Base-by-base conservation (phyloP, 2,329 filamentous ascomycete species). In the Pseudonectria buxi region DNA sequence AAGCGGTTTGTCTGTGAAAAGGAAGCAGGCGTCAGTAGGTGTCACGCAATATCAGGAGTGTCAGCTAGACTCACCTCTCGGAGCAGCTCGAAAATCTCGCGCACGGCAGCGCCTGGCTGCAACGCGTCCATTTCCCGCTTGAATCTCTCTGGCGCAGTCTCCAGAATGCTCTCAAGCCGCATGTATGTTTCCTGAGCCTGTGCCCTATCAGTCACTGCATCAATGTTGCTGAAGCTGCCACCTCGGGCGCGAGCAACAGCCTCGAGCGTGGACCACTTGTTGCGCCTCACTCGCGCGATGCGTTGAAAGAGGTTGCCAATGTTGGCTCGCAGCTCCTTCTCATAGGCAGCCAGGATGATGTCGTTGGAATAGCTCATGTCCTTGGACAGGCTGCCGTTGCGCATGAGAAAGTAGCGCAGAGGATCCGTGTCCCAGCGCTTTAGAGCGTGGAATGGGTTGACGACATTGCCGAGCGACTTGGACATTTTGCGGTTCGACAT, bases 401-500 rank as follows among this genome's bases (percentile, higher is more conserved):
- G 76, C 44, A 87, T 76, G 45, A 98, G 75, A 59, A 90, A 98
- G 63, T 85, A 96, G 9, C 92, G 82, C 72, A 98, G 79, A 1
- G 81, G 74, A 57, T 98, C 94, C 4, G 88, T 69, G 3, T 87
- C 88, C 63, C 88, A 98, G 6, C 89, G 77, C 44, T 95, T 82
- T 31, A 96, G 74, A 10, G 92, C 92, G 48, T 87, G 87, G 55
- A 94, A 88, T 0, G 92, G 92, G 54, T 95, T 92, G 28, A 98
- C 90, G 2, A 94, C 90, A 57, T 95, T 95, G 43, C 92, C 92
- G 3, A 83, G 78, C 2, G 86, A 94, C 61, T 98, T 98, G 42
- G 89, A 90, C 89, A 98, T 98, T 62, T 98, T 98, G 49, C 81
- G 77, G 35, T 78, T 78, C 37, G 85, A 86, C 64, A 98, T 81